Conservation (phyloP, 306 rosid genomes). For the Coriaria nepalensis region DNA sequence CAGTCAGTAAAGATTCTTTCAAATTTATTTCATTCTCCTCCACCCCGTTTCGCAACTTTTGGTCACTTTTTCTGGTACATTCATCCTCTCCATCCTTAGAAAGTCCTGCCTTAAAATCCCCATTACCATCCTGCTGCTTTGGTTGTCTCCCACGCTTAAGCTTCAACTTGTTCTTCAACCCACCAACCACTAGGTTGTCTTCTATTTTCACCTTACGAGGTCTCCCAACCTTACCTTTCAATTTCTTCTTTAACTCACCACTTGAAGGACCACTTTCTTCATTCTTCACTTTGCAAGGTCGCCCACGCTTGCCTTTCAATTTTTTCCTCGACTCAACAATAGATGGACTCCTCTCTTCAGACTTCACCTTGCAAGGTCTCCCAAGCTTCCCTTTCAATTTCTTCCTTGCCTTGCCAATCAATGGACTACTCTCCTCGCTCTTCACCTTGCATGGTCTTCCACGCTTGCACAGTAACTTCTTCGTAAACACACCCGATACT, state of each 20-base stretch:
- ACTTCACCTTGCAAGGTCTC: conserved; percentile 12
- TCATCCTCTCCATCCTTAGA: conserved; percentile 17
- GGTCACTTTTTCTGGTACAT: conserved; percentile 9
- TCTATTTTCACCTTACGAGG: conserved; percentile 12
- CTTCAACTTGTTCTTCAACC: conserved; percentile 12
- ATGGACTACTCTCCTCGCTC: conserved; percentile 3
- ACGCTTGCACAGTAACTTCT: not conserved
- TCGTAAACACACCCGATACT: conserved; percentile 3
- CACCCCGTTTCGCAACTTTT: conserved; percentile 16
- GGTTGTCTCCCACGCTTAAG: conserved; percentile 6
- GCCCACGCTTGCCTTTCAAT: conserved; percentile 16
- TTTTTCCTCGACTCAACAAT: conserved; percentile 5
- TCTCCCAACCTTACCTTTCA: conserved; percentile 36
- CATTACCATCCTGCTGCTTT: conserved; percentile 16
- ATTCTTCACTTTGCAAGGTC: conserved; percentile 16
- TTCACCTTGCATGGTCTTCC: conserved; percentile 9
- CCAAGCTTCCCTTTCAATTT: conserved; percentile 16
- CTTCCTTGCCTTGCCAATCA: conserved; percentile 3
- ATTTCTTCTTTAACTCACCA: conserved; percentile 9
- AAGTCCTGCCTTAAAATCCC: conserved; percentile 14
- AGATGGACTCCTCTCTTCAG: conserved; percentile 4
- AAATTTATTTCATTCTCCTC: conserved; percentile 14
- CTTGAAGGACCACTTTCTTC: conserved; percentile 10
- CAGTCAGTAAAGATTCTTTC: conserved; percentile 18
- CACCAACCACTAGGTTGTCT: conserved; percentile 2